Conservation (phyloP, 495 filamentous ascomycete species). For the Ramalina intermedia region DNA sequence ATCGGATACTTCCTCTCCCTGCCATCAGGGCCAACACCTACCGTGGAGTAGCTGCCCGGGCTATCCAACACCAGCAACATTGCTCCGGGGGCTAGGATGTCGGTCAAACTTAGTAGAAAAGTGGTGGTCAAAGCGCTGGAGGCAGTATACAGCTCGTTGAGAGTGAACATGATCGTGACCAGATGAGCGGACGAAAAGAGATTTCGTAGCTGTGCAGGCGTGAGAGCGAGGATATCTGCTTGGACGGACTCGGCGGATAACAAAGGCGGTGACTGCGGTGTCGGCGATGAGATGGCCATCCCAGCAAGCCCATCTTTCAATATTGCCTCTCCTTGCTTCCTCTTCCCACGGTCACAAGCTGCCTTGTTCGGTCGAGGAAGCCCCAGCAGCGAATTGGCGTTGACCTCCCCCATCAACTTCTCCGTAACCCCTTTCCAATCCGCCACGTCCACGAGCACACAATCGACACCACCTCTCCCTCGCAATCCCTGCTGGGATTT, state of each 20-base stretch:
- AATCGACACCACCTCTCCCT: constrained; percentile 19
- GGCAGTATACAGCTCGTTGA: constrained; percentile 85
- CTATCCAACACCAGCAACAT: constrained; percentile 82
- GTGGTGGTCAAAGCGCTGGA: constrained; percentile 59
- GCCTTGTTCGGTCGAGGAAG: too few relatives aligned
- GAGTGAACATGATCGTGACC: constrained; percentile 79
- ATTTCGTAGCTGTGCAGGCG: constrained; percentile 23
- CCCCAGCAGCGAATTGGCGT: constrained; percentile 10
- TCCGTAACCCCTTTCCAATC: constrained; percentile 52
- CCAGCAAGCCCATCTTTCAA: neutral
- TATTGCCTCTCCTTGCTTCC: too few relatives aligned
- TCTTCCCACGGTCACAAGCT: too few relatives aligned
- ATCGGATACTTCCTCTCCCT: constrained; percentile 71
- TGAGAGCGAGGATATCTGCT: constrained; percentile 45
- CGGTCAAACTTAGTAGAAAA: constrained; percentile 53
- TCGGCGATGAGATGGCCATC: constrained; percentile 4
- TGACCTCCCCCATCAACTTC: constrained; percentile 33
- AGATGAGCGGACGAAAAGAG: constrained; percentile 33
- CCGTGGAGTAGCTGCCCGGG: constrained; percentile 77
- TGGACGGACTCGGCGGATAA: constrained; percentile 33
- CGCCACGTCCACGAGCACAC: constrained; percentile 67
- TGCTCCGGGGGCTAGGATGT: constrained; percentile 37
- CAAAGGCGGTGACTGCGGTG: constrained; percentile 28
- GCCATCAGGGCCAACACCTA: constrained; percentile 34
- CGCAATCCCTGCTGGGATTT: too few relatives aligned